Conservation (phyloP, 257 asterid genomes). For the Linderniella brevidens region DNA sequence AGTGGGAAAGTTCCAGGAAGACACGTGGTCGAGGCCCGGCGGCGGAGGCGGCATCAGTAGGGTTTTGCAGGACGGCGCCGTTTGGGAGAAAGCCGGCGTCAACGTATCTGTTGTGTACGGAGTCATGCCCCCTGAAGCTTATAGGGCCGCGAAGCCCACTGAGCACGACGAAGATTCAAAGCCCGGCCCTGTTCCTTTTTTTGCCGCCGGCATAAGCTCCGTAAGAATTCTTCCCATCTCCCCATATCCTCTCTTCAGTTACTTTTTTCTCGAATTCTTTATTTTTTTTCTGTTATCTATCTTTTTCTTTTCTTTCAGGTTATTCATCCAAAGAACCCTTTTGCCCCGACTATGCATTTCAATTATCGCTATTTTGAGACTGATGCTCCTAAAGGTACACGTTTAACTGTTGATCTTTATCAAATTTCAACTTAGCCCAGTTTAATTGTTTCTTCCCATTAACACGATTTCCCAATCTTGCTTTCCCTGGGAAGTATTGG, state of each 20-base stretch:
- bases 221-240: slow-evolving; percentile 18
- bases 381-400: slow-evolving; percentile 80
- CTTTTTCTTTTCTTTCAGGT: slow-evolving; percentile 30
- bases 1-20: slow-evolving; percentile 63
- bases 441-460: too few relatives aligned
- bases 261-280: background rate
- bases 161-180: slow-evolving; percentile 36
- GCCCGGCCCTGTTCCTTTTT: slow-evolving; percentile 80
- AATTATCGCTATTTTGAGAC: slow-evolving; percentile 94
- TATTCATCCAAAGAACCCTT: slow-evolving; percentile 91
- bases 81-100: slow-evolving; percentile 95
- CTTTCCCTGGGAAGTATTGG: too few relatives aligned
- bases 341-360: slow-evolving; percentile 95
- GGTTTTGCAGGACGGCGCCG: slow-evolving; percentile 81
- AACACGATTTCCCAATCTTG: too few relatives aligned
- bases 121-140: slow-evolving; percentile 99
- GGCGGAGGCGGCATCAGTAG: slow-evolving; percentile 99
- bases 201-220: slow-evolving; percentile 98
- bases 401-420: background rate
- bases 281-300: background rate
- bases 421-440: too few relatives aligned
- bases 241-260: background rate
- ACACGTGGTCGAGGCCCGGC: slow-evolving; percentile 95
- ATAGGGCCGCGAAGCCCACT: slow-evolving; percentile 79
- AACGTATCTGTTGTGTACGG: slow-evolving; percentile 97